Evolutionary conservation across 768 basidiomycete species (phyloP), one percentile per base, ranked within the genome.

Genomic region (Clitopilus hobsonii): DNA sequence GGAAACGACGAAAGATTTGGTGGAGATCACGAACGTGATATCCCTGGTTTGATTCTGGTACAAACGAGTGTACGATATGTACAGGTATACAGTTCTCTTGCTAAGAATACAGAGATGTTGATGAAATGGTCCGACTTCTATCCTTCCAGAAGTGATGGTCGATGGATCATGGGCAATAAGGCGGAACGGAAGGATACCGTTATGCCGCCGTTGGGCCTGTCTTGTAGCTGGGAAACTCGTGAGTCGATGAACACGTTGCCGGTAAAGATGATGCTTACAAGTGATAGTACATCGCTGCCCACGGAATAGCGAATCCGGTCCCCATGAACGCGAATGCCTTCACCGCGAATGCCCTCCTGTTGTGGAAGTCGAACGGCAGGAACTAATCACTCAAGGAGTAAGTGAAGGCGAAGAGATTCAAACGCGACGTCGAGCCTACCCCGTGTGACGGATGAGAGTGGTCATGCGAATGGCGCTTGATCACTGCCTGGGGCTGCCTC

Each of bases 271-370:
- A 8, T 18, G 22, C 49, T 27, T 24, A 51, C 49, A 27, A 51
- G 26, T 51, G 49, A 27, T 32, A 51, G n/a, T 32, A 51, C 26
- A 51, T 51, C 14, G 49, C 49, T 16, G 29, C 30, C 26, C 26
- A 51, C 22, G 49, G 49, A 28, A 51, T 32, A 5, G 49, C 5
- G 16, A 51, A 51, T 5, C 27, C 26, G 5, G 49, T 51, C 13
- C 49, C 49, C 26, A 51, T 28, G 49, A 51, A 51, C 24, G 13
- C 49, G 18, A 51, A 32, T 5, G 49, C 49, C 49, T 51, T 51
- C 49, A 51, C 49, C 18, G 49, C 49, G 49, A 51, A 51, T 8
- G 49, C 30, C 5, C 49, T n/a, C 1, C 13, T 26, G 25, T 51
- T 51, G n/a, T 25, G 14, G 26, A 28, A 51, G 14, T 27, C 30